phyloP scores from a whole-genome alignment of 176 grass and related monocot genomes.

The Carex myosuroides region DNA sequence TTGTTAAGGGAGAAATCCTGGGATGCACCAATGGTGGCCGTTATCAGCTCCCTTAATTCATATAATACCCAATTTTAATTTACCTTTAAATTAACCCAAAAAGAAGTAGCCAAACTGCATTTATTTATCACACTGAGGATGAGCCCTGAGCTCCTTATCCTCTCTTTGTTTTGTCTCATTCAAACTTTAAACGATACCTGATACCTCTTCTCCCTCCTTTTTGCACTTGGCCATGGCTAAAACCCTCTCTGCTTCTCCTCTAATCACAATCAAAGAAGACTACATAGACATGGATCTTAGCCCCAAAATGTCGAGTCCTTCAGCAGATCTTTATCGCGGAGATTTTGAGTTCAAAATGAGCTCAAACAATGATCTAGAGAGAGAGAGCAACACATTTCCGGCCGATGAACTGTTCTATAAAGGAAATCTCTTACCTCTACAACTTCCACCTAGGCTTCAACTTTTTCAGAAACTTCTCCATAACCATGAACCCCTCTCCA shows the following conservation, averaged over 20 bases:
- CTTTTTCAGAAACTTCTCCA: slow-evolving; percentile 69
- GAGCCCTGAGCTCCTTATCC: slow-evolving; percentile 23
- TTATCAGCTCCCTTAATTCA: not conserved
- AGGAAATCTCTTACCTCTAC: slow-evolving; percentile 80
- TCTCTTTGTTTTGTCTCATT: slow-evolving; percentile 22
- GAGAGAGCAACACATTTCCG: slow-evolving; percentile 35
- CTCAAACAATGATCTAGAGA: slow-evolving; percentile 28
- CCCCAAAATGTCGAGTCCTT: slow-evolving; percentile 3
- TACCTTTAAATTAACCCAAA: not conserved
- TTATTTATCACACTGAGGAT: not conserved
- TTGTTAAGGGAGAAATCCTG: not conserved
- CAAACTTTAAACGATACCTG: slow-evolving; percentile 4
- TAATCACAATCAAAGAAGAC: slow-evolving; percentile 51
- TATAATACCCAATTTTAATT: not conserved
- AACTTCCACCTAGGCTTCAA: slow-evolving; percentile 62
- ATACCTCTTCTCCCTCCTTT: slow-evolving; percentile 1
- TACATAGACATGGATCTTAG: slow-evolving; percentile 93
- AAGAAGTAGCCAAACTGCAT: not conserved
- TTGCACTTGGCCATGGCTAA: slow-evolving; percentile 30
- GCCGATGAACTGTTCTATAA: slow-evolving; percentile 97
- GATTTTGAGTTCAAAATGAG: slow-evolving; percentile 25
- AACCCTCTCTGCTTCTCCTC: slow-evolving; percentile 21
- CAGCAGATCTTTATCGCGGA: slow-evolving; percentile 14
- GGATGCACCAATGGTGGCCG: not conserved
- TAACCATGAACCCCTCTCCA: slow-evolving; percentile 26